Conservation (phyloP, 1,284 basidiomycete species). For the Cutaneotrichosporon dermatis region DNA sequence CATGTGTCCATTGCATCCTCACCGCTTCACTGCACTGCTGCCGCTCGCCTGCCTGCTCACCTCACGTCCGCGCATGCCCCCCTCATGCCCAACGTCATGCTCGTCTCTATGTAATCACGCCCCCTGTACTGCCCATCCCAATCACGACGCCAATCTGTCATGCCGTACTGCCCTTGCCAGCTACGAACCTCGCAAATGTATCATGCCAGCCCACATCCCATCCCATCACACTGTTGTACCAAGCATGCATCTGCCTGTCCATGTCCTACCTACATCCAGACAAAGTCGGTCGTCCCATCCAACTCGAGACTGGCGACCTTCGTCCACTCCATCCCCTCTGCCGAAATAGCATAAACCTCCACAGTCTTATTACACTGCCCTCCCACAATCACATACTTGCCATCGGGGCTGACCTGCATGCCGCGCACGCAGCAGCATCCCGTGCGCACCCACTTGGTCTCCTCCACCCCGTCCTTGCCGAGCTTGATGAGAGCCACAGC, state of each 20-base stretch:
- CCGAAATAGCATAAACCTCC: slow-evolving; percentile 39
- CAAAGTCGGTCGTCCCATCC: slow-evolving; percentile 52
- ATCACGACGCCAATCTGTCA: too few relatives aligned
- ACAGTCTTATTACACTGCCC: slow-evolving; percentile 42
- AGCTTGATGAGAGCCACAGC: slow-evolving; percentile 39
- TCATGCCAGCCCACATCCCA: too few relatives aligned
- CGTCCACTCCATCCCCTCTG: slow-evolving; percentile 35
- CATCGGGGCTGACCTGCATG: slow-evolving; percentile 40
- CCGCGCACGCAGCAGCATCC: slow-evolving; percentile 38
- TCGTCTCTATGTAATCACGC: too few relatives aligned
- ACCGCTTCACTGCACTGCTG: too few relatives aligned
- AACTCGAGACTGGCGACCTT: slow-evolving; percentile 62
- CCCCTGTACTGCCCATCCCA: too few relatives aligned
- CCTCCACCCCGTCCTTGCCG: slow-evolving; percentile 20
- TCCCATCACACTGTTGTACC: too few relatives aligned
- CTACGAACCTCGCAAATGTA: too few relatives aligned
- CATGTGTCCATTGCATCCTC: too few relatives aligned
- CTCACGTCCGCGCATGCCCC: too few relatives aligned
- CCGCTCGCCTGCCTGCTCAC: too few relatives aligned
- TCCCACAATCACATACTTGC: slow-evolving; percentile 40
- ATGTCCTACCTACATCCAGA: slow-evolving; percentile 27
- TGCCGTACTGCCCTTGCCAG: too few relatives aligned
- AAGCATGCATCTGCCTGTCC: not conserved
- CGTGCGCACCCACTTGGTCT: slow-evolving; percentile 36
- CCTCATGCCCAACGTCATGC: too few relatives aligned